Evolutionary conservation across 2,329 filamentous ascomycete genomes (phyloP), one percentile per base, ranked within the genome.

Genomic region (Botryotinia convoluta): DNA sequence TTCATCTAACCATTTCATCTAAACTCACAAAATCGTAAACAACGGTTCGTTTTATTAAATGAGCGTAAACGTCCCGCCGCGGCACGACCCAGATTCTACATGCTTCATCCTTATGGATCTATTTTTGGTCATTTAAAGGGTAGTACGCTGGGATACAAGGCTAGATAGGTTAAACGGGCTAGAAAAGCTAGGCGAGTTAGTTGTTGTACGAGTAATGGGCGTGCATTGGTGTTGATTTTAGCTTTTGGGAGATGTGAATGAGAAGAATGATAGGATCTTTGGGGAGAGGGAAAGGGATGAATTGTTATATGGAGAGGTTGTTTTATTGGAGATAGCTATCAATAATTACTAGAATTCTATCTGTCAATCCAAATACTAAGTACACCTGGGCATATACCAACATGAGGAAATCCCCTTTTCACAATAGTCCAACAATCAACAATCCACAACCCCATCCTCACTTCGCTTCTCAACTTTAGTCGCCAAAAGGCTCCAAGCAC

Each of bases 81-180:
- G 62, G 62, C 62, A 65, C 62, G 62, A 65, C 29, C 62, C 62
- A 48, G 29, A 26, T 45, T 48, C 12, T 48, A 22, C 42, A 65
- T 16, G 62, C 62, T 35, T 48, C 6, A 48, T 65, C 42, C 42
- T 3, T 48, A 48, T n/a, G n/a, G 16, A 32, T 48, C n/a, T 65
- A 48, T 26, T 32, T 26, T 48, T 48, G 44, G 62, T 16, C 7
- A 14, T 26, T 60, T 3, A 26, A 12, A 22, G 29, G 32, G 20
- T 54, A 7, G 29, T 0, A 35, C 57, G 18, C 16, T 60, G 57
- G 29, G 29, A 22, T 22, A 22, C 18, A 60, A 35, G 32, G 32
- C 32, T 37, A 10, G 2, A 22, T 35, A 32, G 20, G 32, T 60
- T 60, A 57, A 29, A 57, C n/a, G 51, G 51, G 51, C 51, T 57